Evolutionary conservation across 768 basidiomycete genomes (phyloP).

Genomic region (Dioszegia crocea): DNA sequence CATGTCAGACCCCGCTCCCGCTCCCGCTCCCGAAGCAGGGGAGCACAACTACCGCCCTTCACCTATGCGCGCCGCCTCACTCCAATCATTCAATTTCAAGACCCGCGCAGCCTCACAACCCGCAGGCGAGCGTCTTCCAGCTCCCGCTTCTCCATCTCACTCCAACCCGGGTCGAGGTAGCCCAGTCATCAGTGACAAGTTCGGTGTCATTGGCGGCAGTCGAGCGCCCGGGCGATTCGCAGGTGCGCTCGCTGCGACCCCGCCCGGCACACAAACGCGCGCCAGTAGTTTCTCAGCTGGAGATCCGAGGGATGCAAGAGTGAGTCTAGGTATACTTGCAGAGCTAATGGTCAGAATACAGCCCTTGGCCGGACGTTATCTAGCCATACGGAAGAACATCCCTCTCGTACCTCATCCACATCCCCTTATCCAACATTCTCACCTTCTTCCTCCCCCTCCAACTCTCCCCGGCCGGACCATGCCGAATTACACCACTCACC

Average conservation of each 20-base stretch:
- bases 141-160: slow-evolving; percentile 3
- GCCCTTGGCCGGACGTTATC: slow-evolving; percentile 31
- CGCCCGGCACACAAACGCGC: slow-evolving; percentile 38
- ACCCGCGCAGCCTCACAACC: slow-evolving; percentile 40
- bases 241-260: slow-evolving; percentile 10
- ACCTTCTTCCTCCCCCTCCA: slow-evolving; percentile 37
- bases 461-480: slow-evolving; percentile 20
- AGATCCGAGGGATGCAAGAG: slow-evolving; percentile 31
- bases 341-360: slow-evolving; percentile 19
- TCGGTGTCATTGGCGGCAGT: slow-evolving; percentile 42
- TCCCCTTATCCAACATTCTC: slow-evolving; percentile 46
- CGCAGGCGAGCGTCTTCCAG: slow-evolving; percentile 33
- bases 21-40: background rate
- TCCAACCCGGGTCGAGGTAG: slow-evolving; percentile 23
- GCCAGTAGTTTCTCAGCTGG: slow-evolving; percentile 44
- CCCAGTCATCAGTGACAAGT: slow-evolving; percentile 22
- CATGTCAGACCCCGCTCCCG: no score
- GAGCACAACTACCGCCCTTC: slow-evolving; percentile 15
- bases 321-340: slow-evolving; percentile 17
- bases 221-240: slow-evolving; percentile 32
- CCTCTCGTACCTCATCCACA: slow-evolving; percentile 34
- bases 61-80: slow-evolving; percentile 26
- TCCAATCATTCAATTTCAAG: slow-evolving; percentile 22
- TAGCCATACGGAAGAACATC: slow-evolving; percentile 32
- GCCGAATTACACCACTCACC: slow-evolving; percentile 32